These are phyloP conservation scores for Elsinoe arachidis DNA, from an alignment of 2,329 filamentous ascomycete genomes.

Conservation along the genomic window DNA sequence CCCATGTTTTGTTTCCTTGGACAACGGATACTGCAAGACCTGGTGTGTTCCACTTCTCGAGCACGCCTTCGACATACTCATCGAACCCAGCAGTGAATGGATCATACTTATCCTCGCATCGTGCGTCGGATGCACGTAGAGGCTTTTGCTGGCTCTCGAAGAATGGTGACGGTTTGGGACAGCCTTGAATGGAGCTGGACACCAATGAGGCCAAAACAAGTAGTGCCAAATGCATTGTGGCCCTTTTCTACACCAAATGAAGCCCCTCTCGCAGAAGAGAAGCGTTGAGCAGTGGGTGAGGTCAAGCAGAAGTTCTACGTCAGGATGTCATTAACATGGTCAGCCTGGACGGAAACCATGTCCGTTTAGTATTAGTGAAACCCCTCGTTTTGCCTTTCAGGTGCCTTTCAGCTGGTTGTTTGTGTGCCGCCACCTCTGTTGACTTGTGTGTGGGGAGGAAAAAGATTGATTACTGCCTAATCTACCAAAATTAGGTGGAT, in stretches of 20 bases:
- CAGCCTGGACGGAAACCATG: not conserved
- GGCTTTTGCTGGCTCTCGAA: not conserved
- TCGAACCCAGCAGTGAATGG: conserved; percentile 16
- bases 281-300: not conserved
- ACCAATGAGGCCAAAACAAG: not conserved
- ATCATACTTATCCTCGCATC: not conserved
- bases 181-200: not conserved
- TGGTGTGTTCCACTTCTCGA: conserved; percentile 19
- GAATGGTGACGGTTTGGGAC: not conserved
- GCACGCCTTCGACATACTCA: conserved; percentile 14
- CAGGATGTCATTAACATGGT: not conserved
- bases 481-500: no score
- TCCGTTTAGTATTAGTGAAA: not conserved
- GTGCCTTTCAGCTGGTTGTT: conserved; percentile 1
- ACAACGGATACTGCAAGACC: conserved; percentile 19
- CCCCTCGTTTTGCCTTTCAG: not conserved
- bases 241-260: not conserved
- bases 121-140: no score
- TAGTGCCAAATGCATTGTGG: not conserved
- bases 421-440: not conserved
- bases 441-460: no score
- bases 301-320: not conserved
- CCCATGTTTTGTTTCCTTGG: conserved; percentile 16
- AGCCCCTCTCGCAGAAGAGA: not conserved
- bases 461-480: no score